Conservation (phyloP, 2,329 filamentous ascomycete genomes). For the Davidsoniella eucalypti region DNA sequence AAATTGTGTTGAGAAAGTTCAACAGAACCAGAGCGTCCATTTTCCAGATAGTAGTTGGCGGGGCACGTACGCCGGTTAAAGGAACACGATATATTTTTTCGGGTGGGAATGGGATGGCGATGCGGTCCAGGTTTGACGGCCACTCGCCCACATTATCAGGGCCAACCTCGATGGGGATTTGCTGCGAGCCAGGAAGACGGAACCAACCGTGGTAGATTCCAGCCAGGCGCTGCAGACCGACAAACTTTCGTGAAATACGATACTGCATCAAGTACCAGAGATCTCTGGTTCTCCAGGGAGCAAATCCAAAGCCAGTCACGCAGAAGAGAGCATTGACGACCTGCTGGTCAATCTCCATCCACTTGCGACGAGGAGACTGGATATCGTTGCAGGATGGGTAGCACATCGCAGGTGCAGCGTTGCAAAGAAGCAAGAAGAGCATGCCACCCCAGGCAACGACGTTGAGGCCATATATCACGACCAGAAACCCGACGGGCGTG, state of each 20-base stretch:
- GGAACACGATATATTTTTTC: slow-evolving; percentile 48
- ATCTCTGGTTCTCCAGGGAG: slow-evolving; percentile 73
- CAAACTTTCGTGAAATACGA: slow-evolving; percentile 34
- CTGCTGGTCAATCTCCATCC: slow-evolving; percentile 76
- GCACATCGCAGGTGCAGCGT: slow-evolving; percentile 60
- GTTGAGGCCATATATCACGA: slow-evolving; percentile 66
- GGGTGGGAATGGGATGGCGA: slow-evolving; percentile 43
- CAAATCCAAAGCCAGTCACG: slow-evolving; percentile 68
- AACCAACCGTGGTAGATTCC: slow-evolving; percentile 65
- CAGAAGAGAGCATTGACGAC: slow-evolving; percentile 59
- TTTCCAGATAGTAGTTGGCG: slow-evolving; percentile 54
- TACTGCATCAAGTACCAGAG: slow-evolving; percentile 56
- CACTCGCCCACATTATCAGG: slow-evolving; percentile 32
- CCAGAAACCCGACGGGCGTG: slow-evolving; percentile 60
- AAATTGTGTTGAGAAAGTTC: slow-evolving; percentile 62
- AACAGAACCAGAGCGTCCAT: slow-evolving; percentile 66
- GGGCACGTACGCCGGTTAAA: slow-evolving; percentile 54
- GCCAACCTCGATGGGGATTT: slow-evolving; percentile 36
- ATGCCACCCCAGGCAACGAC: slow-evolving; percentile 83
- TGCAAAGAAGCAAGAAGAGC: slow-evolving; percentile 71
- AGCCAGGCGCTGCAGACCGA: slow-evolving; percentile 50
- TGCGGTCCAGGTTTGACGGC: slow-evolving; percentile 18
- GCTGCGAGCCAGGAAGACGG: slow-evolving; percentile 48
- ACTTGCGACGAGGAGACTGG: slow-evolving; percentile 59
- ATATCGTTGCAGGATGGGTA: slow-evolving; percentile 51